A percentile compares a stretch with the other conserved stretches of the same genome.
phyloP scores from a whole-genome alignment of 352 stramenopile genomes.

The Sclerospora graminicola region DNA sequence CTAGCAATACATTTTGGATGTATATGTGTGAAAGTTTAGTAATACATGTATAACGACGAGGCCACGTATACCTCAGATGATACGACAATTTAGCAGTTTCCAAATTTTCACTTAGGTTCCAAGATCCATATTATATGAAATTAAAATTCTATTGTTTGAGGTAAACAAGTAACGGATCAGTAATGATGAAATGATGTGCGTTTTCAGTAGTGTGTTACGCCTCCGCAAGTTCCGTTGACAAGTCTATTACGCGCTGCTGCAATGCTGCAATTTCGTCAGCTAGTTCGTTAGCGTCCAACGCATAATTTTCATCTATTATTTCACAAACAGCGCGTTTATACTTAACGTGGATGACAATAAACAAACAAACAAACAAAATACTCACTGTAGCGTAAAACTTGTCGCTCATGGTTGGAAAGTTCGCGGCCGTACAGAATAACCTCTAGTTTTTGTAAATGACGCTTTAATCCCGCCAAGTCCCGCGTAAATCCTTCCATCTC shows the following conservation, averaged over 20 bases:
- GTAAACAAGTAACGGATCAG: no score
- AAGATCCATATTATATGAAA: no score
- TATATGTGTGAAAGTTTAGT: no score
- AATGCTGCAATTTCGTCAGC: slow-evolving; percentile 50
- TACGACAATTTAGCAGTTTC: no score
- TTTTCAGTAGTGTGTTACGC: slow-evolving; percentile 9
- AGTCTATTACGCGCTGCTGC: slow-evolving; percentile 50
- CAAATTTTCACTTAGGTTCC: no score
- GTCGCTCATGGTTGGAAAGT: slow-evolving; percentile 33
- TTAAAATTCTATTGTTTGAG: no score
- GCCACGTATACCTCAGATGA: no score
- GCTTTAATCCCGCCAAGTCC: slow-evolving; percentile 47
- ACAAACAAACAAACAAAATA: background rate
- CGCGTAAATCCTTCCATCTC: slow-evolving; percentile 80
- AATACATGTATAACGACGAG: no score
- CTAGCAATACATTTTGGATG: no score
- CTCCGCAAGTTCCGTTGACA: slow-evolving; percentile 42
- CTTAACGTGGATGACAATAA: slow-evolving; percentile 1
- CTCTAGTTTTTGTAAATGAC: slow-evolving; percentile 64
- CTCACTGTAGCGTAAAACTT: slow-evolving; percentile 32
- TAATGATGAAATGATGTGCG: background rate
- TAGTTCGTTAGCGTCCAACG: slow-evolving; percentile 44
- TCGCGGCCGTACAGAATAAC: slow-evolving; percentile 49
- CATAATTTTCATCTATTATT: slow-evolving; percentile 40
- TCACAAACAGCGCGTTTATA: background rate